Conservation (phyloP, 2,329 filamentous ascomycete genomes). For the Talaromyces sp. region DNA sequence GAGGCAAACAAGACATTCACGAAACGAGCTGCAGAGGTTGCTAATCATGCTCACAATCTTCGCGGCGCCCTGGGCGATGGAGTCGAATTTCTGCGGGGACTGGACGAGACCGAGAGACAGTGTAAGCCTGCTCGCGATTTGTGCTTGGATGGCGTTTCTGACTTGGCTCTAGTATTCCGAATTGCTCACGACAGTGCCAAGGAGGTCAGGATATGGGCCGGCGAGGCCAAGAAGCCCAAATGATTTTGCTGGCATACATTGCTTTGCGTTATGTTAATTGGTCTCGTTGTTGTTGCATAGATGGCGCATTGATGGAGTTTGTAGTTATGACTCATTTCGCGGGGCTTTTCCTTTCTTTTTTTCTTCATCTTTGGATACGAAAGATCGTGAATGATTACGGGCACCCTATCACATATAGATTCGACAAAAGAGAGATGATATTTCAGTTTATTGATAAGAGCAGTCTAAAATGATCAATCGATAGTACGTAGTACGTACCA, state of each 20-base stretch:
- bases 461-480: not conserved
- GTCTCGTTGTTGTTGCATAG: not conserved
- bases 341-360: not conserved
- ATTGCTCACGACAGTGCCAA: constrained; percentile 69
- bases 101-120: constrained; percentile 84
- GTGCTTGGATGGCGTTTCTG: not conserved
- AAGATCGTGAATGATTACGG: not conserved
- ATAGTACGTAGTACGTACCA: not conserved
- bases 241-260: not conserved
- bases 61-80: constrained; percentile 61
- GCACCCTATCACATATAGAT: not conserved
- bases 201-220: constrained; percentile 63
- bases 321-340: not conserved
- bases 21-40: constrained; percentile 71
- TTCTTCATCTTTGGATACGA: not conserved
- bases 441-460: not conserved
- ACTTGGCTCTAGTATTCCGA: constrained; percentile 53
- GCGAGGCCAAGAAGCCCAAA: constrained; percentile 49
- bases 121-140: constrained; percentile 35
- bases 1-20: constrained; percentile 63
- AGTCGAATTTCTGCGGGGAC: constrained; percentile 75
- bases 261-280: not conserved
- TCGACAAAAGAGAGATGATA: not conserved
- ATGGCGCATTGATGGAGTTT: not conserved
- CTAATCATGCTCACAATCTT: constrained; percentile 82